These are phyloP conservation scores for Pseudonitzschia pungens DNA, from an alignment of 108 stramenopile genomes.

Conservation along the genomic window DNA sequence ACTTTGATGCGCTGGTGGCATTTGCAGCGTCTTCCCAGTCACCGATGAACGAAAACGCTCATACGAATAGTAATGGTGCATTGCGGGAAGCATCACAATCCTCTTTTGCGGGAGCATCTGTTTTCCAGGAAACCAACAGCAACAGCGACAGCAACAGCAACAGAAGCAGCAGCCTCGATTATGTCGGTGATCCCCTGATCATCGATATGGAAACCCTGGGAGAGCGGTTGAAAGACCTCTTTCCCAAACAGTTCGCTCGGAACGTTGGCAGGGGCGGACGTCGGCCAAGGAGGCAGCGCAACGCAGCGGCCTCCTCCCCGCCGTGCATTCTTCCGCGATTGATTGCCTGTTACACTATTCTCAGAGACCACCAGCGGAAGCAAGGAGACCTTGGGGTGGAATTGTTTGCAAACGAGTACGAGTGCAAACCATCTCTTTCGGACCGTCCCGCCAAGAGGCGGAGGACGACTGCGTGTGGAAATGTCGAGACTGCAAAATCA, in stretches of 20 bases:
- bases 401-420: not conserved
- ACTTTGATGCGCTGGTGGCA: not conserved
- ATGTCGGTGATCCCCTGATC: not conserved
- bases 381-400: not conserved
- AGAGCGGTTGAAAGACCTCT: not conserved
- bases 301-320: not conserved
- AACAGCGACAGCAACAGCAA: too few species aligned
- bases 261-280: not conserved
- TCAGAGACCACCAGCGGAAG: constrained; percentile 4
- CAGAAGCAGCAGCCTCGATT: not conserved
- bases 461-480: not conserved
- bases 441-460: not conserved
- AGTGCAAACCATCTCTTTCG: not conserved
- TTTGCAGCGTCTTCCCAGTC: not conserved
- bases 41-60: not conserved
- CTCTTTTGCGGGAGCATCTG: too few species aligned
- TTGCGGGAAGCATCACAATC: too few species aligned
- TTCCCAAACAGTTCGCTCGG: not conserved
- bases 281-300: not conserved
- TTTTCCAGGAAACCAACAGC: not conserved
- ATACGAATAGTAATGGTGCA: not conserved
- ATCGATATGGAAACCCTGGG: constrained; percentile 6
- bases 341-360: constrained; percentile 10
- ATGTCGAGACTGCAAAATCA: too few species aligned
- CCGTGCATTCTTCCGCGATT: constrained; percentile 18